Conservation (phyloP, 1,139 yeast genomes). For the Blastobotrys arbuscula region DNA sequence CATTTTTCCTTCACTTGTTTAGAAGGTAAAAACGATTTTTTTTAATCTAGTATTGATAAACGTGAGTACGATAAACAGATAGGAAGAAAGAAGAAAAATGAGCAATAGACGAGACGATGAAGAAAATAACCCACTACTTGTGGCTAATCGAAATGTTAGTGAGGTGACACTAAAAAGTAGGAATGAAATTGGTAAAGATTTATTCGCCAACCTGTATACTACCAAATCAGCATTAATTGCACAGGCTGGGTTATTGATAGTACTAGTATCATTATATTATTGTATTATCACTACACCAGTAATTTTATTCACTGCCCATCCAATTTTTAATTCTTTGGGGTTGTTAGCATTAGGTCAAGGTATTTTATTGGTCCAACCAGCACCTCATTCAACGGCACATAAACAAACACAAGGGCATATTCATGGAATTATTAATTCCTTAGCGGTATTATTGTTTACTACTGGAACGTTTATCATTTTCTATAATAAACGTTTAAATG, state of each 20-base stretch:
- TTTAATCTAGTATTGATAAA: too few relatives aligned
- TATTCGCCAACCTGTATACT: not conserved
- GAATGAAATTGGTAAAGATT: not conserved
- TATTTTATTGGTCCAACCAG: constrained; percentile 25
- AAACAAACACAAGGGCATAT: constrained; percentile 26
- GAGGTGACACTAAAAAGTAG: not conserved
- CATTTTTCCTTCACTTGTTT: too few relatives aligned
- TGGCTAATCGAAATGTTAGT: constrained; percentile 2
- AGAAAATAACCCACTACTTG: not conserved
- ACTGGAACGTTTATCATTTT: constrained; percentile 23
- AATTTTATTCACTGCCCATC: constrained; percentile 26
- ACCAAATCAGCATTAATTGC: constrained; percentile 16
- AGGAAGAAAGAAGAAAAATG: too few relatives aligned
- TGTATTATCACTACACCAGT: constrained; percentile 19
- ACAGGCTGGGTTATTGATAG: constrained; percentile 18
- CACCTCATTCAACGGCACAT: constrained; percentile 22
- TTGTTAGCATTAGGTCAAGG: constrained; percentile 22
- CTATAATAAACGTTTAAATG: constrained; percentile 26
- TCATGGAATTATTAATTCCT: constrained; percentile 28
- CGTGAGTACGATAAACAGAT: too few relatives aligned
- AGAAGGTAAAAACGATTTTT: too few relatives aligned
- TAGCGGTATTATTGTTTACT: constrained; percentile 20
- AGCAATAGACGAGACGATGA: not conserved
- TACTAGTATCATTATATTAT: constrained; percentile 16
- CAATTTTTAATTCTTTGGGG: constrained; percentile 24